Evolutionary conservation across 2,329 filamentous ascomycete genomes (phyloP).

Genomic region (Pseudocercospora vitis): DNA sequence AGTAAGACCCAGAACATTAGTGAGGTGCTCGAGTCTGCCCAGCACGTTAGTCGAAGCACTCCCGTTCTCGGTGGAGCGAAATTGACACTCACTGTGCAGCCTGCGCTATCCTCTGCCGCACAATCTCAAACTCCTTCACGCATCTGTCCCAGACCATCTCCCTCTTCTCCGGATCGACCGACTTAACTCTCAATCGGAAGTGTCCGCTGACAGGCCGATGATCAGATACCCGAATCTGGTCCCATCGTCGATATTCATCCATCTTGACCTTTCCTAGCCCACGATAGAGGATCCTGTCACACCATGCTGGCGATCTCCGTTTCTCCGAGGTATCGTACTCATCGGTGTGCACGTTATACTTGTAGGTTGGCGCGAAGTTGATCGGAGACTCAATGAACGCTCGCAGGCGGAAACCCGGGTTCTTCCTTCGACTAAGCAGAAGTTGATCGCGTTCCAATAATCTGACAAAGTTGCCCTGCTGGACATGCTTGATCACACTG

Average conservation of each 20-base stretch:
- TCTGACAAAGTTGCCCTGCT: conserved; percentile 76
- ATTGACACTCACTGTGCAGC: conserved; percentile 70
- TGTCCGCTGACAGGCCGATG: conserved; percentile 86
- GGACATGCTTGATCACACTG: conserved; percentile 82
- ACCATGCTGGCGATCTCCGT: conserved; percentile 92
- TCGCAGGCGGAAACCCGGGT: conserved; percentile 83
- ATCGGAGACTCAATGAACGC: conserved; percentile 91
- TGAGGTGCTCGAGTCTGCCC: conserved; percentile 62
- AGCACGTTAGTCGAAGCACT: conserved; percentile 7
- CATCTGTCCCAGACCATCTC: conserved; percentile 32
- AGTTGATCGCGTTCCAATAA: conserved; percentile 92
- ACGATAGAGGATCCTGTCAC: conserved; percentile 86
- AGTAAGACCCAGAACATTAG: conserved; percentile 60
- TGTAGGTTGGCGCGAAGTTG: conserved; percentile 93
- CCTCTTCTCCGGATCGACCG: conserved; percentile 68
- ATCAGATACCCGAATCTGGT: conserved; percentile 79
- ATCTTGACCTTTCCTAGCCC: conserved; percentile 81
- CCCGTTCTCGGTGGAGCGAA: neutral
- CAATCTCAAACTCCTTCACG: conserved; percentile 65
- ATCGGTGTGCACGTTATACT: conserved; percentile 95
- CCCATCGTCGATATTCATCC: conserved; percentile 82
- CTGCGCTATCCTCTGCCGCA: conserved; percentile 66
- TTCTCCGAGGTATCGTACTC: conserved; percentile 89
- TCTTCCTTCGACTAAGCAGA: conserved; percentile 81
- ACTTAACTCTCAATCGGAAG: conserved; percentile 84